Percentiles rank a stretch among this genome's conserved stretches.
Evolutionary conservation across 2,329 filamentous ascomycete genomes (phyloP).

Genomic region (Beauveria sp.): DNA sequence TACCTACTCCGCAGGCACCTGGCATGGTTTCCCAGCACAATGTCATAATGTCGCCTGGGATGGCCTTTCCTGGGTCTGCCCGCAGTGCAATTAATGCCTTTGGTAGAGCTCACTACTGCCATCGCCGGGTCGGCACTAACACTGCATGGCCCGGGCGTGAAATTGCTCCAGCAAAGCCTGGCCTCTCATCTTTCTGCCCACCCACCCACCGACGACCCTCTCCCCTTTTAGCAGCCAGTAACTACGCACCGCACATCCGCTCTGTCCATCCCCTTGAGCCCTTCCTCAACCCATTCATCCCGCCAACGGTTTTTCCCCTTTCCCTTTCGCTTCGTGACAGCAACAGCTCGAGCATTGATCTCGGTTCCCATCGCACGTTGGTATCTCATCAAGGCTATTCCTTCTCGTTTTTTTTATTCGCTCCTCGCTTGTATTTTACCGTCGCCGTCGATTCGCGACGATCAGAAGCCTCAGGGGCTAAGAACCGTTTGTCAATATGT

Average conservation of each 20-base stretch:
- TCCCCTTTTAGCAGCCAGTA: slow-evolving; percentile 14
- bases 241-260: slow-evolving; percentile 3
- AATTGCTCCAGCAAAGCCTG: slow-evolving; percentile 12
- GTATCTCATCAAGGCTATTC: neutral
- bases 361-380: neutral
- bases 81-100: neutral
- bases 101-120: neutral
- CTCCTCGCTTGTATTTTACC: neutral
- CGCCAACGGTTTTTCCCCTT: slow-evolving; percentile 5
- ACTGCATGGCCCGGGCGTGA: slow-evolving; percentile 13
- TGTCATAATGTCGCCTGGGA: neutral
- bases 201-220: slow-evolving; percentile 11
- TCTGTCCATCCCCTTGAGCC: slow-evolving; percentile 9
- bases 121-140: neutral
- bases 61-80: too few species aligned
- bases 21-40: neutral
- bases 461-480: slow-evolving; percentile 9
- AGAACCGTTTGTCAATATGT: slow-evolving; percentile 13
- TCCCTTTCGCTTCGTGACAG: neutral
- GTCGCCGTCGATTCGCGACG: slow-evolving; percentile 5
- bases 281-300: slow-evolving; percentile 11
- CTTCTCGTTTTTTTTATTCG: neutral
- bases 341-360: slow-evolving; percentile 5
- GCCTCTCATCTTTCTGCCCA: slow-evolving; percentile 7
- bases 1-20: neutral